Evolutionary conservation across 2,329 filamentous ascomycete genomes (phyloP), one percentile per base, ranked within the genome.

Genomic region (Colletotrichum lindemuthianum): DNA sequence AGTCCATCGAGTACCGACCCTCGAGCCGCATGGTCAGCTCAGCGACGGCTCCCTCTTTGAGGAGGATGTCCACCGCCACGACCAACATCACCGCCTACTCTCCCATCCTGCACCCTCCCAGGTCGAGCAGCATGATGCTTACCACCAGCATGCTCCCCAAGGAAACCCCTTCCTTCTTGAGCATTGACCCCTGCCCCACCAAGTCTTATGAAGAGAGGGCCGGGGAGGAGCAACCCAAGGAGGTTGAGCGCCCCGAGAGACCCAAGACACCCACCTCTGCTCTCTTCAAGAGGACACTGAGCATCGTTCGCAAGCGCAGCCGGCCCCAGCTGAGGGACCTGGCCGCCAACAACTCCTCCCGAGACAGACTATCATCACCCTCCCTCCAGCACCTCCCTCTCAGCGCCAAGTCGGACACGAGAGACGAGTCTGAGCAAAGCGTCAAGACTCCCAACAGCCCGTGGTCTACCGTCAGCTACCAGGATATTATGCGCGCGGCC

Each of bases 241-340:
- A 78, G 37, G 70, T 71, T 8, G 72, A 71, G 53, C 72, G 70
- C 8, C 71, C 73, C 6, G 77, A 78, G 67, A 72, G 78, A 4
- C 79, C 82, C 24, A 81, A 74, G 72, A 81, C 81, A 11, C 79
- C 82, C 2, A 80, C 81, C 1, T 75, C 76, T 37, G 58, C 59
- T 15, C 76, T 87, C 59, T 79, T 87, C 66, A 84, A 82, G 71
- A 81, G 83, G 69, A 85, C 84, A 3, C 74, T 88, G 47, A 86
- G 80, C 69, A 76, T 88, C 36, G 82, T 82, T 52, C 80, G 81
- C 71, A 86, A 86, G 79, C 80, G 83, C 67, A 88, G 85, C 76
- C 79, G 79, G 59, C 82, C 83, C 8, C 76, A 77, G 32, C 76
- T 88, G 66, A 78, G 75, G 68, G 68, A 73, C 11, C 11, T 66